Evolutionary conservation across 805 yeast species (phyloP).

Genomic region (Candida mattraensis): DNA sequence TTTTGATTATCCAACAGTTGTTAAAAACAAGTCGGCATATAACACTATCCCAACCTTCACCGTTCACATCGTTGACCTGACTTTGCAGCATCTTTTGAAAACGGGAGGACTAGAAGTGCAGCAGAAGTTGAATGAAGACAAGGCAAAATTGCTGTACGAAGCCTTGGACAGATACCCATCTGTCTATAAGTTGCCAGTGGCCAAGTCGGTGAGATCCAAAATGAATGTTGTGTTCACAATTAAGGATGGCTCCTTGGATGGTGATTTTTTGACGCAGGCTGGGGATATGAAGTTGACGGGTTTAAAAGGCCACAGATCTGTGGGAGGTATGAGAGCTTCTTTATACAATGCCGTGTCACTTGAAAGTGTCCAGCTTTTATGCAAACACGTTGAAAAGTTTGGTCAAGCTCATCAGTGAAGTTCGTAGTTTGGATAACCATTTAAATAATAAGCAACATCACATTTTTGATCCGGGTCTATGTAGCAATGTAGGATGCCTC

Average conservation of each 20-base stretch:
- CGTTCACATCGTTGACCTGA: slow-evolving; percentile 80
- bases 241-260: slow-evolving; percentile 56
- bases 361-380: slow-evolving; percentile 57
- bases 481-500: slow-evolving; percentile 64
- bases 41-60: slow-evolving; percentile 96
- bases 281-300: slow-evolving; percentile 62
- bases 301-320: slow-evolving; percentile 93
- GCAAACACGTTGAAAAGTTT: slow-evolving; percentile 57
- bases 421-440: slow-evolving; percentile 31
- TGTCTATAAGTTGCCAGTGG: slow-evolving; percentile 68
- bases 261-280: slow-evolving; percentile 69
- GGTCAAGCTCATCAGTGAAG: slow-evolving; percentile 40
- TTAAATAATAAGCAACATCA: slow-evolving; percentile 62
- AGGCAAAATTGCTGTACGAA: slow-evolving; percentile 63
- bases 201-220: slow-evolving; percentile 62
- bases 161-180: slow-evolving; percentile 66
- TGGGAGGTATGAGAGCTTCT: slow-evolving; percentile 95
- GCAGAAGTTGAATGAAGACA: slow-evolving; percentile 53
- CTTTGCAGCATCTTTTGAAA: slow-evolving; percentile 57
- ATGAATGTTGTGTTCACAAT: slow-evolving; percentile 95
- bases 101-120: slow-evolving; percentile 74
- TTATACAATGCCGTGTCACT: slow-evolving; percentile 82
- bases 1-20: slow-evolving; percentile 81
- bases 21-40: slow-evolving; percentile 87
- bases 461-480: slow-evolving; percentile 64